A percentile compares a stretch with the other conserved stretches of the same genome.
Conservation (phyloP, 306 rosid species). For the Biancaea sappan region DNA sequence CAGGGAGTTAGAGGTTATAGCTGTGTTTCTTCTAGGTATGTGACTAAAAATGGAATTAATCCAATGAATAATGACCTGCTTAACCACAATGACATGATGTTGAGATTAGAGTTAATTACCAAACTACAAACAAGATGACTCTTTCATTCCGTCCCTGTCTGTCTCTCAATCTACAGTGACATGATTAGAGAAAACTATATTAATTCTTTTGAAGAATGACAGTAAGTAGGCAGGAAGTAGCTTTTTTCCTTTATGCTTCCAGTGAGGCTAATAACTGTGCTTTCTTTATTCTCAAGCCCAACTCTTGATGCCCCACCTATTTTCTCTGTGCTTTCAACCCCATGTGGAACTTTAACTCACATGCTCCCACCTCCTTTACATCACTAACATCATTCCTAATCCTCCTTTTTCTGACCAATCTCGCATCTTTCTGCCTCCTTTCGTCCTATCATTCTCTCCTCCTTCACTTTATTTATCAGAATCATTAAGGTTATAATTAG, state of each 20-base stretch:
- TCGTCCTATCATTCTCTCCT: constrained; percentile 28
- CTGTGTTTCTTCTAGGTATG: constrained; percentile 38
- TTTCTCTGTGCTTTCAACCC: constrained; percentile 16
- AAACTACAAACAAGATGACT: constrained; percentile 41
- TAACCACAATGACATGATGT: constrained; percentile 1
- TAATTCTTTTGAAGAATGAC: constrained; percentile 32
- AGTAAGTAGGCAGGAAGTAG: constrained; percentile 1
- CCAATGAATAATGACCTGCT: background rate
- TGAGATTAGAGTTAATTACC: constrained; percentile 26
- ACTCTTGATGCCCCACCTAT: constrained; percentile 39
- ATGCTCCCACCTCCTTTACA: constrained; percentile 48
- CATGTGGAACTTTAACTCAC: constrained; percentile 49
- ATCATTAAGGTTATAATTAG: constrained; percentile 34
- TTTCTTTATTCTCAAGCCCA: constrained; percentile 46
- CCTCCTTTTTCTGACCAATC: constrained; percentile 39
- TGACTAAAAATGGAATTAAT: constrained; percentile 35
- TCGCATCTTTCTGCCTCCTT: constrained; percentile 43
- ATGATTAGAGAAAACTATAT: constrained; percentile 20
- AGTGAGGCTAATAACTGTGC: constrained; percentile 29
- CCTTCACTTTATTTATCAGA: constrained; percentile 10
- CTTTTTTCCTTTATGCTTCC: constrained; percentile 48
- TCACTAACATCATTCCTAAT: constrained; percentile 50
- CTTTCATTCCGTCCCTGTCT: background rate
- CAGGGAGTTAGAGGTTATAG: constrained; percentile 10
- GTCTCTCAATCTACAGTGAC: background rate